phyloP scores from a whole-genome alignment of 495 filamentous ascomycete species.

The Jackrogersella multiformis region DNA sequence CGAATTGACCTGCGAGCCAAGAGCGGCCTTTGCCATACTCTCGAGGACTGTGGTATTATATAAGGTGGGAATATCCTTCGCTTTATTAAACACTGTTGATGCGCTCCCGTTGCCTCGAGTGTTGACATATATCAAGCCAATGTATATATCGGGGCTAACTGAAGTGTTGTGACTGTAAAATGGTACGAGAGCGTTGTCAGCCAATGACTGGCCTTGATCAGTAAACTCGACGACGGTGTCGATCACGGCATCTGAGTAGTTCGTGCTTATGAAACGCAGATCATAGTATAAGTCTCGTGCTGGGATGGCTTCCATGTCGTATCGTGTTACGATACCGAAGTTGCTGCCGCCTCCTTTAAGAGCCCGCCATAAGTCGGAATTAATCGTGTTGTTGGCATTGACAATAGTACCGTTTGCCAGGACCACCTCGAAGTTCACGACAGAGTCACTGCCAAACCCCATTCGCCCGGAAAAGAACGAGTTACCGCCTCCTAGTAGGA shows the following conservation, averaged over 20 bases:
- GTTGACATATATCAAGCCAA: slow-evolving; percentile 34
- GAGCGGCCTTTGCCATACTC: slow-evolving; percentile 35
- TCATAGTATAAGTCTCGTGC: slow-evolving; percentile 43
- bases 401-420: slow-evolving; percentile 59
- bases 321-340: slow-evolving; percentile 67
- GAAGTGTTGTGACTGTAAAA: slow-evolving; percentile 21
- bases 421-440: slow-evolving; percentile 63
- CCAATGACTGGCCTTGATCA: slow-evolving; percentile 36
- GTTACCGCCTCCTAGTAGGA: slow-evolving; percentile 53
- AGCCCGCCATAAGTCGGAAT: slow-evolving; percentile 62
- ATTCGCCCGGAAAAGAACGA: slow-evolving; percentile 53
- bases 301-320: slow-evolving; percentile 51
- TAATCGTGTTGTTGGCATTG: slow-evolving; percentile 54
- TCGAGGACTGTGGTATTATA: slow-evolving; percentile 6
- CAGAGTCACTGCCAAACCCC: slow-evolving; percentile 59
- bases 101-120: slow-evolving; percentile 24
- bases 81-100: slow-evolving; percentile 30
- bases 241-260: slow-evolving; percentile 30
- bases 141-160: slow-evolving; percentile 11
- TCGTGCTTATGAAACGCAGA: slow-evolving; percentile 16
- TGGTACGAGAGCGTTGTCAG: slow-evolving; percentile 34
- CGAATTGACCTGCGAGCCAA: slow-evolving; percentile 24
- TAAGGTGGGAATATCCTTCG: slow-evolving; percentile 17
- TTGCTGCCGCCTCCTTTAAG: slow-evolving; percentile 65
- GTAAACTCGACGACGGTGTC: slow-evolving; percentile 45